These are phyloP conservation scores for Acacia pycnantha DNA, from an alignment of 331 rosid species.

Conservation along the genomic window DNA sequence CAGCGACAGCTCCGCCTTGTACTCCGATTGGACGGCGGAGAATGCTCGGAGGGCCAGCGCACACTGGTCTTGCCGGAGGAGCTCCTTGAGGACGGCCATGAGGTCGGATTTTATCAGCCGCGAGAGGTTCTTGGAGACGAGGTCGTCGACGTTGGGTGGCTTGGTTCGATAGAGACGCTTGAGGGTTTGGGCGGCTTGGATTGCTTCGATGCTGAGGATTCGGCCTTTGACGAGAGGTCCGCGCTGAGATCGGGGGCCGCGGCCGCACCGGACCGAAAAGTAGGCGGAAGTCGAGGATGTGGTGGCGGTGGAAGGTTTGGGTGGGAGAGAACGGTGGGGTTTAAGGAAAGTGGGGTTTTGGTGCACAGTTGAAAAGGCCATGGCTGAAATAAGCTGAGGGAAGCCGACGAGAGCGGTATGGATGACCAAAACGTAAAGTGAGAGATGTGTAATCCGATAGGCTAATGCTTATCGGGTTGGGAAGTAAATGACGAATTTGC, in stretches of 20 bases:
- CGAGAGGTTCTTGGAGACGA: conserved; percentile 50
- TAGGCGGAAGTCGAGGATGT: conserved; percentile 22
- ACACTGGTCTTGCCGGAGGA: conserved; percentile 74
- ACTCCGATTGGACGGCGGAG: conserved; percentile 68
- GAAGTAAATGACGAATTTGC: not conserved
- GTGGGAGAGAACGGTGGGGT: conserved; percentile 13
- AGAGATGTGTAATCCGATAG: not conserved
- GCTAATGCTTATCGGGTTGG: not conserved
- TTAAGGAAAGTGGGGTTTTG: conserved; percentile 45
- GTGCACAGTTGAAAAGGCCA: conserved; percentile 53
- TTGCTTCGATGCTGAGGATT: conserved; percentile 88
- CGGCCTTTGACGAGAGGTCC: conserved; percentile 86
- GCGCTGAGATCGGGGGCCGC: conserved; percentile 83
- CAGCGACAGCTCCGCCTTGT: conserved; percentile 48
- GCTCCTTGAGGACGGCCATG: conserved; percentile 75
- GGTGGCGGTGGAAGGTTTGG: not conserved
- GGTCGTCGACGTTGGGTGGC: conserved; percentile 30
- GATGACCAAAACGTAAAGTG: not conserved
- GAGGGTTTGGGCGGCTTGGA: conserved; percentile 85
- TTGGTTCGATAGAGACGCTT: conserved; percentile 68
- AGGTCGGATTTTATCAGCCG: conserved; percentile 78
- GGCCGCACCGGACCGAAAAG: conserved; percentile 57
- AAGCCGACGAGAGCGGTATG: not conserved
- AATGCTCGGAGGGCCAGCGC: conserved; percentile 62
- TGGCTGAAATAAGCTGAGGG: conserved; percentile 2